Base-by-base conservation (phyloP, 2,329 filamentous ascomycete genomes). In the Harringtonia aguacate region DNA sequence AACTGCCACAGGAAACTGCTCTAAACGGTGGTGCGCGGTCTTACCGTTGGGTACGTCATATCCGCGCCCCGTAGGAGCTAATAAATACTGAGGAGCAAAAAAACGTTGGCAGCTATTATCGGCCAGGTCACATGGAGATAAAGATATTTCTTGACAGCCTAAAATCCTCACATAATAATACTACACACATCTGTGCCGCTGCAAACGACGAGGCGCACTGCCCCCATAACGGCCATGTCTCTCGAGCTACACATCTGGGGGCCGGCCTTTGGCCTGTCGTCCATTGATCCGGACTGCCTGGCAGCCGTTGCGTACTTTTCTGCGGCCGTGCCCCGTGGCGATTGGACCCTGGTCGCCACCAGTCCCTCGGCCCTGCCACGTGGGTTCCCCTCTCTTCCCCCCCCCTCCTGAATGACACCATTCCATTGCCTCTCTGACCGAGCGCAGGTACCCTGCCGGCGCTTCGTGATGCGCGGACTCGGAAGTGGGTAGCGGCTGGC, bases 191-290 rank as follows among this genome's bases (percentile, higher is more conserved):
- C 8, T 12, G 12, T 29, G 22, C 37, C n/a, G n/a, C n/a, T n/a
- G n/a, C n/a, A n/a, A n/a, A n/a, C n/a, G n/a, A n/a, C n/a, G n/a
- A n/a, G n/a, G n/a, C n/a, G n/a, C n/a, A n/a, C 24, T 7, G 18
- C 14, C n/a, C 35, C 14, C 24, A 10, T 18, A 24, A 27, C 10
- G 10, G 4, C 40, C 43, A 66, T 63, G 61, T 56, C 77, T 50
- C 65, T 87, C 39, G 77, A 90, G 65, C 76, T 98, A 48, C 84
- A 95, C 64, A 75, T 95, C 57, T 94, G 89, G 83, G 89, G 89
- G 40, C 81, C 87, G 44, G 89, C 86, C 34, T 94, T 95, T 61
- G 81, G 80, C 34, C 76, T 95, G 36, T 82, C 90, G 14, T 97
- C 92, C 36, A 84, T 97, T 55, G 89, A 97, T 57, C 72, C 90